phyloP scores from a whole-genome alignment of 2,329 filamentous ascomycete species.

The Myriangium duriaei region DNA sequence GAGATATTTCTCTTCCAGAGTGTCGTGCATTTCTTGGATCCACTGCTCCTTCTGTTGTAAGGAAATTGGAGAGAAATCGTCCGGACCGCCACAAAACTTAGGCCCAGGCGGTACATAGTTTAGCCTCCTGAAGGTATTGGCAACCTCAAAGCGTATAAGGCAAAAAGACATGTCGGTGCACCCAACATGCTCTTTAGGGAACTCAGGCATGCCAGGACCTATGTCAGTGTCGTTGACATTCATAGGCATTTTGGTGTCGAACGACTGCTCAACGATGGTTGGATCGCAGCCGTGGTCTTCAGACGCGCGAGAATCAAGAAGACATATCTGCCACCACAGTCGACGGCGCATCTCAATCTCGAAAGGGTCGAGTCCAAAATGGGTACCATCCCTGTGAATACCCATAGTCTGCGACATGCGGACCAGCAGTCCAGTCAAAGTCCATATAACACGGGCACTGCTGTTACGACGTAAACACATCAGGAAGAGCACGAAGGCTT shows the following conservation, averaged over 20 bases:
- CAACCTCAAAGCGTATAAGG: conserved; percentile 41
- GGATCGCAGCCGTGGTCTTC: conserved; percentile 53
- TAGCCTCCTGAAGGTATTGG: conserved; percentile 34
- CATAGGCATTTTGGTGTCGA: conserved; percentile 47
- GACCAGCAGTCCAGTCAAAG: conserved; percentile 45
- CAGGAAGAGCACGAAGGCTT: conserved; percentile 50
- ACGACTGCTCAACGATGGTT: conserved; percentile 44
- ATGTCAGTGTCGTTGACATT: conserved; percentile 46
- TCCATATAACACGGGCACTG: conserved; percentile 43
- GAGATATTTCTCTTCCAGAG: conserved; percentile 38
- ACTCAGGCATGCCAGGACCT: conserved; percentile 34
- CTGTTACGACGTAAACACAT: conserved; percentile 42
- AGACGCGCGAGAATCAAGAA: conserved; percentile 47
- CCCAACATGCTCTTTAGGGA: conserved; percentile 35
- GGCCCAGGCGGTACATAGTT: conserved; percentile 33
- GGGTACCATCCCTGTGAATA: conserved; percentile 45
- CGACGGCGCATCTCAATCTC: conserved; percentile 42
- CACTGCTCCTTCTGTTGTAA: conserved; percentile 37
- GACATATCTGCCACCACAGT: conserved; percentile 33
- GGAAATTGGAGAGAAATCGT: conserved; percentile 32
- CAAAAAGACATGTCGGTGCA: conserved; percentile 48
- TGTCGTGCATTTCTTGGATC: conserved; percentile 36
- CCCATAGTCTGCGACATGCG: conserved; percentile 48
- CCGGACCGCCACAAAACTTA: conserved; percentile 25
- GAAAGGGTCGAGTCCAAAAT: conserved; percentile 45